These are phyloP conservation scores for Kentomonas sorsogonicus DNA, from an alignment of 208 protist species.

Conservation along the genomic window DNA sequence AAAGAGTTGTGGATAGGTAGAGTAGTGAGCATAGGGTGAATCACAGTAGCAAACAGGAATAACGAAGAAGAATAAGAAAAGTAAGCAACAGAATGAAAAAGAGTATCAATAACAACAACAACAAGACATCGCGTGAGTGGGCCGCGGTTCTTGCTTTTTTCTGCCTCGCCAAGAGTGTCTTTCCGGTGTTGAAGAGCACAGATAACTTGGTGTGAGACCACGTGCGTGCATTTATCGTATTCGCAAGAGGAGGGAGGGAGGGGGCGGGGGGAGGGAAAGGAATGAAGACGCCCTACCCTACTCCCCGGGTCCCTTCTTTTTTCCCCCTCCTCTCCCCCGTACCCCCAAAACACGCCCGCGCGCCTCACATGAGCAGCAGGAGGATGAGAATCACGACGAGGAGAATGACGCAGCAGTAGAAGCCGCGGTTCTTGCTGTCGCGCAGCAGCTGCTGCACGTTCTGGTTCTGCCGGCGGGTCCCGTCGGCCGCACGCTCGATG, in stretches of 20 bases:
- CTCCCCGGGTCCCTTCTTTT: background rate
- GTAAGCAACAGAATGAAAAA: background rate
- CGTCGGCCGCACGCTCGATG: constrained; percentile 52
- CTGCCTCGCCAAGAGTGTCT: no score
- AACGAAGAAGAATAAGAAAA: background rate
- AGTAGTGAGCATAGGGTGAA: background rate
- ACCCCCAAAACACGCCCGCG: background rate
- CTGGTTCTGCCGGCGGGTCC: constrained; percentile 70
- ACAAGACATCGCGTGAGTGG: no score
- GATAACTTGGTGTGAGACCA: no score
- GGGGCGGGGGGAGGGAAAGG: background rate
- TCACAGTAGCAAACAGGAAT: background rate
- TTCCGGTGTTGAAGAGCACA: no score
- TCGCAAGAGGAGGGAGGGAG: no score
- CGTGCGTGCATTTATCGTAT: no score
- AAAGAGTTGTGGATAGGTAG: background rate
- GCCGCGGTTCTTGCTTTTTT: no score
- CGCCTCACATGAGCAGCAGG: constrained; percentile 43
- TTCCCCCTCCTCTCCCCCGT: background rate
- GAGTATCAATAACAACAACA: background rate
- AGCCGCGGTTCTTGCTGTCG: constrained; percentile 68
- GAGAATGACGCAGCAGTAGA: constrained; percentile 59
- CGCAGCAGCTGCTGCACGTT: constrained; percentile 61
- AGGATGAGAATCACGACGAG: constrained; percentile 67
- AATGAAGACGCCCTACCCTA: background rate